These are phyloP conservation scores for Byssoonygena ceratinophila DNA, from an alignment of 2,329 filamentous ascomycete species.

Conservation along the genomic window DNA sequence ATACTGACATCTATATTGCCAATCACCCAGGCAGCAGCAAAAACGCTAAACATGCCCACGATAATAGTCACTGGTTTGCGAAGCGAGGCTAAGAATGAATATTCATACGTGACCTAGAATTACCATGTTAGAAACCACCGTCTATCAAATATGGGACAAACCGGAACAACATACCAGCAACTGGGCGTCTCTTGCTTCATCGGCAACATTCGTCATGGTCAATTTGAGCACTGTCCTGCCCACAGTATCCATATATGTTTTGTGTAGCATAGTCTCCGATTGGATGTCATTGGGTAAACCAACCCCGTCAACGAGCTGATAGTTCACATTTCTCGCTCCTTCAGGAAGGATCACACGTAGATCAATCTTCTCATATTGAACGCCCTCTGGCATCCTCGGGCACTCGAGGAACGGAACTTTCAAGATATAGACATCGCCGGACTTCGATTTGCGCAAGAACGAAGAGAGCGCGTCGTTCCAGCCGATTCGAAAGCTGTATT, in stretches of 20 bases:
- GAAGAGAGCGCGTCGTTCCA: slow-evolving; percentile 81
- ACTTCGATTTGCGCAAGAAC: slow-evolving; percentile 56
- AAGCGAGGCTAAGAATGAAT: slow-evolving; percentile 60
- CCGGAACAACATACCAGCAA: slow-evolving; percentile 47
- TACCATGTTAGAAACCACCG: background rate
- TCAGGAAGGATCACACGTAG: slow-evolving; percentile 81
- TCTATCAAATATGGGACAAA: background rate
- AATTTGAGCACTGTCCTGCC: slow-evolving; percentile 75
- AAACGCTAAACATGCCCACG: slow-evolving; percentile 59
- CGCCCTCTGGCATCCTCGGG: slow-evolving; percentile 71
- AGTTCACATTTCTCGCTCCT: slow-evolving; percentile 54
- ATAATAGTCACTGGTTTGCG: slow-evolving; percentile 83
- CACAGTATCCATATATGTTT: slow-evolving; percentile 86
- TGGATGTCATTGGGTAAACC: slow-evolving; percentile 49
- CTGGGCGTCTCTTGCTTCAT: slow-evolving; percentile 76
- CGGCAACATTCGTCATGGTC: slow-evolving; percentile 74
- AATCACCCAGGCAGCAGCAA: slow-evolving; percentile 62
- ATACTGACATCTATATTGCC: slow-evolving; percentile 76
- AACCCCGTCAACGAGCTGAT: slow-evolving; percentile 69
- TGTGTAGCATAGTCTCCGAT: slow-evolving; percentile 55
- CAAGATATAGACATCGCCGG: slow-evolving; percentile 63
- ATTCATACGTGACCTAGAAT: slow-evolving; percentile 64
- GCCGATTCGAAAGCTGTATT: slow-evolving; percentile 91
- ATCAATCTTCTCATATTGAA: slow-evolving; percentile 72
- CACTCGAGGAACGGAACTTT: slow-evolving; percentile 91